Percentiles rank a stretch among this genome's conserved stretches.
Conservation (phyloP, 2,329 filamentous ascomycete species). For the Aureobasidium sp. region DNA sequence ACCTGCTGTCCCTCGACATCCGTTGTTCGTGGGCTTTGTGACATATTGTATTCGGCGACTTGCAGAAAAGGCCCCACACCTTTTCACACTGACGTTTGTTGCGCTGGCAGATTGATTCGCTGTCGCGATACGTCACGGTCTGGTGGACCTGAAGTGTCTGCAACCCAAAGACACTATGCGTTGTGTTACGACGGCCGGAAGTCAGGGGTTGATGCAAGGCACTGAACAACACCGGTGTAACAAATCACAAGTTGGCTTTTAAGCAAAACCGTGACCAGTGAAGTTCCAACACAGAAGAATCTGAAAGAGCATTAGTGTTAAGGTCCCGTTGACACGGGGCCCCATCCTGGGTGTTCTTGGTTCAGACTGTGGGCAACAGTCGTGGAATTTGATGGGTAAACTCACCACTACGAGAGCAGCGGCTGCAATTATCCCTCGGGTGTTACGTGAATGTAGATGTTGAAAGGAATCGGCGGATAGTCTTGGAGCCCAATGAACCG, state of each 20-base stretch:
- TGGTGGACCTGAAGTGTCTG: constrained; percentile 11
- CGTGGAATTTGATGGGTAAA: background rate
- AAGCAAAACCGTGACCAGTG: background rate
- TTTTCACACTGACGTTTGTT: constrained; percentile 13
- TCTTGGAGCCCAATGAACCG: constrained; percentile 9
- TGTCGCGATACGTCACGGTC: constrained; percentile 23
- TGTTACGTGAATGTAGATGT: background rate
- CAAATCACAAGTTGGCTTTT: background rate
- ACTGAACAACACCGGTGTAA: constrained; percentile 3
- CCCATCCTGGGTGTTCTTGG: background rate
- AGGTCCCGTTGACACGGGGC: background rate
- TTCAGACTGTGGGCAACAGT: background rate
- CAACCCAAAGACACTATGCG: constrained; percentile 11
- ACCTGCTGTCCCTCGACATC: constrained; percentile 64
- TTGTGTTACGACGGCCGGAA: constrained; percentile 12
- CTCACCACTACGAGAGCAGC: background rate
- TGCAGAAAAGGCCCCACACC: constrained; percentile 25
- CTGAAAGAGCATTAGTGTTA: background rate
- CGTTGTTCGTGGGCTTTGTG: constrained; percentile 75
- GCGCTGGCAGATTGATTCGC: constrained; percentile 25
- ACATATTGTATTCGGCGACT: constrained; percentile 77
- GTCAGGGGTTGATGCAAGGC: constrained; percentile 11
- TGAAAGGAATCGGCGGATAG: background rate
- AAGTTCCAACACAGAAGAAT: background rate
- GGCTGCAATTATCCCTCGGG: background rate